phyloP scores from a whole-genome alignment of 306 rosid genomes.

The Potentilla sterilis region DNA sequence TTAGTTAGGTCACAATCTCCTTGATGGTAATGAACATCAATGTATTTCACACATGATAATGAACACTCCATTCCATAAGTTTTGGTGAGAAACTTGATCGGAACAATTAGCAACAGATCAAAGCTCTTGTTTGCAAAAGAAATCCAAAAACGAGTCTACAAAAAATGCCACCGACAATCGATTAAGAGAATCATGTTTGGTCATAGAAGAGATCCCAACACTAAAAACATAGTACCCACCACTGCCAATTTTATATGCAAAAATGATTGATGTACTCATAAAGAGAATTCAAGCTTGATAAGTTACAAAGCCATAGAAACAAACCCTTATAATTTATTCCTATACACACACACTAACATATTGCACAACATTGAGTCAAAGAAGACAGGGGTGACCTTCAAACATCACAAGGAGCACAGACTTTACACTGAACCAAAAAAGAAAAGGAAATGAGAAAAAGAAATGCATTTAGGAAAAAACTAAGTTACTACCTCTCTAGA shows the following conservation, averaged over 20 bases:
- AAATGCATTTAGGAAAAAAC: constrained; percentile 14
- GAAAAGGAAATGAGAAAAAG: neutral
- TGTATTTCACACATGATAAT: no score
- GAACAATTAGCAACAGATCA: neutral
- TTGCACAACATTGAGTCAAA: constrained; percentile 26
- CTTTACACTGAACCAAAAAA: constrained; percentile 11
- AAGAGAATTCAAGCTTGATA: neutral
- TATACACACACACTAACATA: constrained; percentile 38
- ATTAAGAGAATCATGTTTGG: neutral
- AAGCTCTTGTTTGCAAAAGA: neutral
- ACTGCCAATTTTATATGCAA: neutral
- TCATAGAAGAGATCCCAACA: neutral
- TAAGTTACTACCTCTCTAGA: constrained; percentile 17
- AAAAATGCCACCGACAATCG: constrained; percentile 14
- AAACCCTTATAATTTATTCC: constrained; percentile 32
- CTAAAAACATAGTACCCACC: neutral
- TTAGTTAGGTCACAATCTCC: neutral
- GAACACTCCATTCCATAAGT: no score
- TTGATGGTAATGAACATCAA: neutral
- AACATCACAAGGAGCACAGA: constrained; percentile 26
- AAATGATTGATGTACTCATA: neutral
- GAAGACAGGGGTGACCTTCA: constrained; percentile 23
- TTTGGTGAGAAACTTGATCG: neutral
- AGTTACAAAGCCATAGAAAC: constrained; percentile 20
- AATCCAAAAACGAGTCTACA: neutral